Conservation (phyloP, 352 stramenopile species). For the Phytophthora chlamydospora region DNA sequence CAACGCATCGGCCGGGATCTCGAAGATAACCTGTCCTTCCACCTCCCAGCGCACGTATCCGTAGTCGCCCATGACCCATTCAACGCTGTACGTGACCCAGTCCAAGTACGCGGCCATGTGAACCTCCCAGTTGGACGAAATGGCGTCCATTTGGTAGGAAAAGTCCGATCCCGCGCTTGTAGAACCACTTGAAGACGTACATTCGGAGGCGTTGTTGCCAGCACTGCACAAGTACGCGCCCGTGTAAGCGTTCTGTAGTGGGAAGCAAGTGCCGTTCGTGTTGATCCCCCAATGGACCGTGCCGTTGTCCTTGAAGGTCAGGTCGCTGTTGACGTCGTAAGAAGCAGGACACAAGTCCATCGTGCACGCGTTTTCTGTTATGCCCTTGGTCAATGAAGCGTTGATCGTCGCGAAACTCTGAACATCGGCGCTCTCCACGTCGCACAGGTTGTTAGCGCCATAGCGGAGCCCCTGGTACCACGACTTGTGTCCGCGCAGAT, state of each 20-base stretch:
- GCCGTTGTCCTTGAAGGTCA: constrained; percentile 32
- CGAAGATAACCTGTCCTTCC: constrained; percentile 22
- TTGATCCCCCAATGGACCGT: constrained; percentile 39
- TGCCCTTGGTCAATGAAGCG: constrained; percentile 28
- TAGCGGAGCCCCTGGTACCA: constrained; percentile 68
- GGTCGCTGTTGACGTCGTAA: constrained; percentile 32
- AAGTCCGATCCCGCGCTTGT: constrained; percentile 29
- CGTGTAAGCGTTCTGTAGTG: constrained; percentile 42
- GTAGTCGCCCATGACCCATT: constrained; percentile 44
- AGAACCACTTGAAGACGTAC: constrained; percentile 18
- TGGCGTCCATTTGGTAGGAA: constrained; percentile 82
- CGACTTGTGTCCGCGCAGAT: constrained; percentile 44
- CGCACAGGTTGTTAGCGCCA: constrained; percentile 51
- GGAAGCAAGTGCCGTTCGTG: constrained; percentile 39
- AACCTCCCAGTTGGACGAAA: constrained; percentile 84
- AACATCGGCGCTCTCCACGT: constrained; percentile 5
- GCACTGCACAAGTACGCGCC: constrained; percentile 41
- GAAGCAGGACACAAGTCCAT: constrained; percentile 43
- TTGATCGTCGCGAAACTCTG: constrained; percentile 45
- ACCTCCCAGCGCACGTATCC: constrained; percentile 50
- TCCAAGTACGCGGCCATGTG: constrained; percentile 71
- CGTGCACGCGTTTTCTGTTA: constrained; percentile 50
- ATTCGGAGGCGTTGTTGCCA: constrained; percentile 30
- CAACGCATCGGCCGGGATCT: constrained; percentile 18
- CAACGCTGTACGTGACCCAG: constrained; percentile 51